These are phyloP conservation scores for Talaromyces islandicus DNA, from an alignment of 2,329 filamentous ascomycete genomes.

Conservation along the genomic window DNA sequence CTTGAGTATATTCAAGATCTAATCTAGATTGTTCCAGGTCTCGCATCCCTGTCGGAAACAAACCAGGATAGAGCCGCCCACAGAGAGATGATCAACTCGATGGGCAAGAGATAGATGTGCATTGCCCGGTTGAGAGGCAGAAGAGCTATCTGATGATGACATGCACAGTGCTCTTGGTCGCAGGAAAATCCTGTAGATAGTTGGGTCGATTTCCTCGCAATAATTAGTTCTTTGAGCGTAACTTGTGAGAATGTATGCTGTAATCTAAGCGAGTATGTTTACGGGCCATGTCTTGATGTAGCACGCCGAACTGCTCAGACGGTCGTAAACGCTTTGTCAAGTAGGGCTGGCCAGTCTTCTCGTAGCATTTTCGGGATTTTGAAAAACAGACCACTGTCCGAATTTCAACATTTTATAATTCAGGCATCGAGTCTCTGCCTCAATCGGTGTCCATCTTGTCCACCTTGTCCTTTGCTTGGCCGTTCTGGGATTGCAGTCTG, in stretches of 20 bases:
- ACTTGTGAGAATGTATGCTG: not conserved
- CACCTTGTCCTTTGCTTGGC: conserved; percentile 10
- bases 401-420: not conserved
- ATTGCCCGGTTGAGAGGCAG: not conserved
- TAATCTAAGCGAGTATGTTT: not conserved
- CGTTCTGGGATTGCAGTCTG: conserved; percentile 20
- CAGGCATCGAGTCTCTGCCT: not conserved
- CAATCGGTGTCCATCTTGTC: conserved; percentile 29
- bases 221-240: not conserved
- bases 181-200: not conserved
- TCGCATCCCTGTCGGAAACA: conserved; percentile 75
- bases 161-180: not conserved
- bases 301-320: not conserved
- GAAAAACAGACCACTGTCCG: not conserved
- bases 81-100: conserved; percentile 72
- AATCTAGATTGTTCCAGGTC: conserved; percentile 37
- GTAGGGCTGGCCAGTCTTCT: not conserved
- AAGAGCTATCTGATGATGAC: not conserved
- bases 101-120: conserved; percentile 25
- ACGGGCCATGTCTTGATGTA: not conserved
- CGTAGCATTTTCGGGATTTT: not conserved
- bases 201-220: not conserved
- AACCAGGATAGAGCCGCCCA: conserved; percentile 80
- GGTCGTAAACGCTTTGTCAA: not conserved
- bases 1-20: conserved; percentile 1